Percentiles rank a stretch among this genome's conserved stretches.
phyloP scores from a whole-genome alignment of 306 rosid species.

The Vigna reflexopilosa region DNA sequence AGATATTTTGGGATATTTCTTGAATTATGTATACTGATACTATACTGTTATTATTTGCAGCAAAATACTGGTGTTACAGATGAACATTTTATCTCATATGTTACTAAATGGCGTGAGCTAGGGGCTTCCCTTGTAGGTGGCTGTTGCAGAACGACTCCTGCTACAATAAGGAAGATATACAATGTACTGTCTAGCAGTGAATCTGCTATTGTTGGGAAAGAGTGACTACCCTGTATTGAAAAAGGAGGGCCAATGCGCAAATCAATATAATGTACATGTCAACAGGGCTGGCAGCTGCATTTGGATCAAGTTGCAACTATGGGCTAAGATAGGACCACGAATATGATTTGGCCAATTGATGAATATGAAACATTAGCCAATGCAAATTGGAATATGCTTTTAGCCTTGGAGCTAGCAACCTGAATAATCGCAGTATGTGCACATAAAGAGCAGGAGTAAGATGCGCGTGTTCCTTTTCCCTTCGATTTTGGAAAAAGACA shows the following conservation, averaged over 20 bases:
- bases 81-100: slow-evolving; percentile 59
- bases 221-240: slow-evolving; percentile 38
- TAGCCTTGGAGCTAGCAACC: slow-evolving; percentile 33
- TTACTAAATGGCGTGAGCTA: slow-evolving; percentile 58
- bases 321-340: slow-evolving; percentile 36
- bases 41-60: slow-evolving; percentile 47
- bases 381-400: slow-evolving; percentile 23
- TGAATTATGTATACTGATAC: slow-evolving; percentile 31
- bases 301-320: slow-evolving; percentile 32
- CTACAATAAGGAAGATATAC: slow-evolving; percentile 61
- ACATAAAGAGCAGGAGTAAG: slow-evolving; percentile 5
- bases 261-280: slow-evolving; percentile 36
- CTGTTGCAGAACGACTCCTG: slow-evolving; percentile 69
- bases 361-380: slow-evolving; percentile 2
- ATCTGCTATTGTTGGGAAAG: slow-evolving; percentile 35
- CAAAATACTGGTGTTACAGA: slow-evolving; percentile 65
- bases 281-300: slow-evolving; percentile 35
- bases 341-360: slow-evolving; percentile 8
- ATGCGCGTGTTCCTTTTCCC: neutral
- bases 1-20: neutral
- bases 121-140: slow-evolving; percentile 72
- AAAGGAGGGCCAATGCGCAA: slow-evolving; percentile 31
- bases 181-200: slow-evolving; percentile 41
- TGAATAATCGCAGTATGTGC: slow-evolving; percentile 2
- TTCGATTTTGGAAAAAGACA: neutral